Evolutionary conservation across 257 asterid genomes (phyloP), one percentile per base, ranked within the genome.

Genomic region (Penstemon eatonii): DNA sequence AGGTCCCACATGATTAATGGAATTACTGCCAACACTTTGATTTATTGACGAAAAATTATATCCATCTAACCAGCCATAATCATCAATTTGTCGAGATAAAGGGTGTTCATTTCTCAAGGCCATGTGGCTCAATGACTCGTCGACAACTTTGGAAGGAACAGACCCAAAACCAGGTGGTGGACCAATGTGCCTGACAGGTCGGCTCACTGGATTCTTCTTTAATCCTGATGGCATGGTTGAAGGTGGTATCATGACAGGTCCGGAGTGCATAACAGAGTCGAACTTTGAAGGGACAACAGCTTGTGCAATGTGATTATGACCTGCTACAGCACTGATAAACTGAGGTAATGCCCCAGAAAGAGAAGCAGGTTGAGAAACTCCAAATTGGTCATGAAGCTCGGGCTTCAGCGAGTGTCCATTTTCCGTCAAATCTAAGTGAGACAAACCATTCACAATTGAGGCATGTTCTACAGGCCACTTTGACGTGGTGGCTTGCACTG

Each of bases 131-230:
- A 71, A 36, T n/a, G 85, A 69, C 65, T 86, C 96, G 40, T 83
- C 95, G n/a, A 68, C 71, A 38, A 47, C 79, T 92, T 83, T 89
- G 50, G 93, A 71, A 74, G 91, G 88, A 68, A 78, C 81, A 68
- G 92, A 81, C 62, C 93, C 93, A 83, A 94, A 94, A 56, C 99
- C 99, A 76, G 99, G 99, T 8, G 99, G 99, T 7, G 99, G 99
- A 61, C 99, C 99, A 68, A 78, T 39, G 63, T 87, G 97, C 77
- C 99, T 82, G 51, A 82, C 79, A 63, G 97, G 96, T 57, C 97
- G 86, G 74, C 94, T 80, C 68, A 94, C 95, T 12, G 96, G 96
- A 73, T 79, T 91, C 83, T 87, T 91, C 90, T 86, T 94, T 66
- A 79, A 4, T 40, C 92, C 86, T n/a, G 86, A 74, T 25, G 88